These are phyloP conservation scores for Diaporthe sp. DNA, from an alignment of 2,329 filamentous ascomycete species.

Conservation along the genomic window DNA sequence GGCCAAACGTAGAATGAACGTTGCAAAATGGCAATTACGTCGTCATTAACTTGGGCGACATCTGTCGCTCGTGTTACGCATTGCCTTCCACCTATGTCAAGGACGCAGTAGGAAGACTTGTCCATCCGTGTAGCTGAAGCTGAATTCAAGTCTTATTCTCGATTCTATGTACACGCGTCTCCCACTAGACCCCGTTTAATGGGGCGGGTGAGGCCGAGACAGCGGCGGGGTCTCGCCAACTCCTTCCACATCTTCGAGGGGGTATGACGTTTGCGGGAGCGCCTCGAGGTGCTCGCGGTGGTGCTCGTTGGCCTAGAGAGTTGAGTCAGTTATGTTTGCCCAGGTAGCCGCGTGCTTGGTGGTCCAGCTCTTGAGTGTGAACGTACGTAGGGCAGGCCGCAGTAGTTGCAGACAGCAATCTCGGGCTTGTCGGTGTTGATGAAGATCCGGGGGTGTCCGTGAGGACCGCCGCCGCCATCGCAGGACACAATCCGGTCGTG, in stretches of 20 bases:
- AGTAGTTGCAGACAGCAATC: slow-evolving; percentile 92
- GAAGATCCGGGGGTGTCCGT: slow-evolving; percentile 92
- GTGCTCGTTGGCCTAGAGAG: slow-evolving; percentile 84
- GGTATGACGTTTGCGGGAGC: slow-evolving; percentile 83
- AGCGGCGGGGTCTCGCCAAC: slow-evolving; percentile 46
- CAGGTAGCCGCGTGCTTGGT: neutral
- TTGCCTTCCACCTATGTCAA: neutral
- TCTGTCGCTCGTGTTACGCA: neutral
- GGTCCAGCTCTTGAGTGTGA: neutral
- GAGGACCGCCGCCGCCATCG: slow-evolving; percentile 90
- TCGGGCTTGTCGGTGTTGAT: slow-evolving; percentile 99
- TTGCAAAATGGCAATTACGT: neutral
- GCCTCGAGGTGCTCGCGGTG: slow-evolving; percentile 88
- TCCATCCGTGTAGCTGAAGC: neutral
- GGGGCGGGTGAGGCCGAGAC: slow-evolving; percentile 36
- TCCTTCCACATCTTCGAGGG: slow-evolving; percentile 64
- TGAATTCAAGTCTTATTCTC: slow-evolving; percentile 19
- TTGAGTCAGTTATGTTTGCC: neutral
- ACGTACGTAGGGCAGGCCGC: slow-evolving; percentile 91
- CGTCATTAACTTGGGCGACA: neutral
- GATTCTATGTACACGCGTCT: slow-evolving; percentile 32
- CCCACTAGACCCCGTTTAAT: neutral
- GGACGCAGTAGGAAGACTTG: neutral
- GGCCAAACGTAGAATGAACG: too few relatives aligned
- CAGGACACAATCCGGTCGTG: slow-evolving; percentile 86